A percentile compares a stretch with the other conserved stretches of the same genome.
Conservation (phyloP, 75 land plant genomes). For the Selaginella moellendorffii region DNA sequence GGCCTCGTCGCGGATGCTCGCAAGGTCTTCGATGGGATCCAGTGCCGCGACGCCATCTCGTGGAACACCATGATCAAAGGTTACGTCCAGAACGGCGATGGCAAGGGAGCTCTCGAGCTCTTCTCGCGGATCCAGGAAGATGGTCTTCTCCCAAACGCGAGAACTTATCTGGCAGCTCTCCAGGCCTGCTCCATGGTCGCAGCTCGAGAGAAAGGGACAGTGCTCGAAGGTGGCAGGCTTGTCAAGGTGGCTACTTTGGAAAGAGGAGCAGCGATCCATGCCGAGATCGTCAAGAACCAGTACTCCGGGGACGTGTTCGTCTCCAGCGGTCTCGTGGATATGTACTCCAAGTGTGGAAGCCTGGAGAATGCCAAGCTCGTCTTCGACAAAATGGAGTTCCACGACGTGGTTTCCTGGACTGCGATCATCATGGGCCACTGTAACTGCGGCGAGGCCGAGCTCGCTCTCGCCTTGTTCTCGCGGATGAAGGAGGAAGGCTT, state of each 20-base stretch:
- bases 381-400: background rate
- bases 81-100: background rate
- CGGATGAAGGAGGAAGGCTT: conserved; percentile 2
- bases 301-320: background rate
- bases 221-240: background rate
- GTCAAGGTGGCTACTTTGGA: no score
- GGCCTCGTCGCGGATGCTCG: background rate
- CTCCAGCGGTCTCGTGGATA: background rate
- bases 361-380: background rate
- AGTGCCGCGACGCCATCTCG: background rate
- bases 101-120: background rate
- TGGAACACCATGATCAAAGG: background rate
- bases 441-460: background rate
- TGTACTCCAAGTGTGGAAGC: background rate
- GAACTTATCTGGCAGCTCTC: background rate
- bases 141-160: background rate
- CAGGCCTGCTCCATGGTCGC: background rate
- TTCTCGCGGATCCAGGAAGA: background rate
- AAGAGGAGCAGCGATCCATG: background rate
- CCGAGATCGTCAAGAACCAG: background rate
- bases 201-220: background rate
- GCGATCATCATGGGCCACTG: background rate
- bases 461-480: background rate
- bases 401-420: background rate
- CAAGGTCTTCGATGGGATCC: background rate